Evolutionary conservation across 805 yeast species (phyloP).

Genomic region (Yarrowia sp.): DNA sequence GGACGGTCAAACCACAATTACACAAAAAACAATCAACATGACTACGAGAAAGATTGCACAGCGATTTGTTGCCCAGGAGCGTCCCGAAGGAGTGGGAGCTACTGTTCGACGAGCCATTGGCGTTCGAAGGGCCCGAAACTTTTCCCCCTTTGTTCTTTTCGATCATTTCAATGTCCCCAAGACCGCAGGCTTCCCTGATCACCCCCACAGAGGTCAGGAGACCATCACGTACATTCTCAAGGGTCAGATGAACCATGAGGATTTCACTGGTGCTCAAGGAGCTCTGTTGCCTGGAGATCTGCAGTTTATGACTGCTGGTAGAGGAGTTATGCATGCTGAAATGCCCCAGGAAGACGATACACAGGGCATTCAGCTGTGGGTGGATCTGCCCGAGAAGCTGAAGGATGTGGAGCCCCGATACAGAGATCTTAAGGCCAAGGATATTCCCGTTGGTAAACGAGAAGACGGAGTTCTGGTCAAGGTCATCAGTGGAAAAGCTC

Average conservation of each 20-base stretch:
- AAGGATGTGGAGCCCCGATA: slow-evolving; percentile 71
- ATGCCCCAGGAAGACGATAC: slow-evolving; percentile 65
- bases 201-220: slow-evolving; percentile 80
- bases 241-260: slow-evolving; percentile 77
- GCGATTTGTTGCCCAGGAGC: slow-evolving; percentile 59
- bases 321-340: slow-evolving; percentile 81
- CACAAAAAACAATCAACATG: neutral
- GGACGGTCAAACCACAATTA: too few species aligned
- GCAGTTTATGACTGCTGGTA: slow-evolving; percentile 93
- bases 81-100: slow-evolving; percentile 88
- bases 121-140: slow-evolving; percentile 61
- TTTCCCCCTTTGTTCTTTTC: slow-evolving; percentile 76
- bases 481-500: slow-evolving; percentile 74
- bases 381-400: slow-evolving; percentile 65
- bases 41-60: slow-evolving; percentile 48
- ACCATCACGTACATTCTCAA: slow-evolving; percentile 67
- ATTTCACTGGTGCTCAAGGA: slow-evolving; percentile 83
- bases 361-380: slow-evolving; percentile 72
- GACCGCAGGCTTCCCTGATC: slow-evolving; percentile 74
- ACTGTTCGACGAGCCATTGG: slow-evolving; percentile 80
- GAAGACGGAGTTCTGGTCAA: slow-evolving; percentile 38
- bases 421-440: slow-evolving; percentile 67
- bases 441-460: slow-evolving; percentile 60
- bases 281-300: slow-evolving; percentile 76
- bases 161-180: slow-evolving; percentile 60